These are phyloP conservation scores for Cytospora paraplurivora DNA, from an alignment of 2,329 filamentous ascomycete genomes.

Conservation along the genomic window DNA sequence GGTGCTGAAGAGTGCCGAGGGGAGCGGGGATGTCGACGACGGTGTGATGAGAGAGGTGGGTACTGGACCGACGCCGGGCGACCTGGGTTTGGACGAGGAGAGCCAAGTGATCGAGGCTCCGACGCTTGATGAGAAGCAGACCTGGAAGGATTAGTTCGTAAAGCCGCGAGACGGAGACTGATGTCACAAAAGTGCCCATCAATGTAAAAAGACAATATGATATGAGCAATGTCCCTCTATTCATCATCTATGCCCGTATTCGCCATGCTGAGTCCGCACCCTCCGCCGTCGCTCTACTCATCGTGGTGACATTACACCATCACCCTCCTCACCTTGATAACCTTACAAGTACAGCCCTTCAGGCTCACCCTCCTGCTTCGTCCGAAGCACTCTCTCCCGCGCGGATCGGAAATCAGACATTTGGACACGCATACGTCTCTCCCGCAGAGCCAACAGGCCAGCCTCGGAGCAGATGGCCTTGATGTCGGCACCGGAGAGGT, in stretches of 20 bases:
- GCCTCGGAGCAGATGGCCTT: constrained; percentile 99
- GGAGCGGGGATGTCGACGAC: constrained; percentile 26
- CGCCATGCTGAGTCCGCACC: constrained; percentile 10
- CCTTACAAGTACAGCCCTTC: constrained; percentile 95
- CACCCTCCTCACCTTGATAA: neutral
- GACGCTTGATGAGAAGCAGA: neutral
- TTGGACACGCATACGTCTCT: constrained; percentile 96
- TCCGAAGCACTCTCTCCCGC: constrained; percentile 92
- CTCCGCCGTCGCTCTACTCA: neutral
- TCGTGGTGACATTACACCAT: constrained; percentile 4
- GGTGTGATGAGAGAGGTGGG: constrained; percentile 48
- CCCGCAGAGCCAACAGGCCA: constrained; percentile 88
- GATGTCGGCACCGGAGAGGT: constrained; percentile 95
- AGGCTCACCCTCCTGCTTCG: constrained; percentile 97
- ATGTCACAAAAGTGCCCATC: neutral
- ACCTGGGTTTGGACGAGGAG: constrained; percentile 57
- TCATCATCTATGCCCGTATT: constrained; percentile 14
- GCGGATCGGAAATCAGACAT: constrained; percentile 97
- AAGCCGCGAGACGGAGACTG: neutral
- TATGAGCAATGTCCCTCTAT: constrained; percentile 16
- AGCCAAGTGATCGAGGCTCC: neutral
- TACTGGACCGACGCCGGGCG: constrained; percentile 68
- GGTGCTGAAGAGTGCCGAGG: constrained; percentile 32
- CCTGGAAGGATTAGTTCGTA: neutral
- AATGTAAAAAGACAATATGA: neutral